Evolutionary conservation across 805 yeast genomes (phyloP), one percentile per base, ranked within the genome.

Genomic region (Cyberlindnera saturnus): DNA sequence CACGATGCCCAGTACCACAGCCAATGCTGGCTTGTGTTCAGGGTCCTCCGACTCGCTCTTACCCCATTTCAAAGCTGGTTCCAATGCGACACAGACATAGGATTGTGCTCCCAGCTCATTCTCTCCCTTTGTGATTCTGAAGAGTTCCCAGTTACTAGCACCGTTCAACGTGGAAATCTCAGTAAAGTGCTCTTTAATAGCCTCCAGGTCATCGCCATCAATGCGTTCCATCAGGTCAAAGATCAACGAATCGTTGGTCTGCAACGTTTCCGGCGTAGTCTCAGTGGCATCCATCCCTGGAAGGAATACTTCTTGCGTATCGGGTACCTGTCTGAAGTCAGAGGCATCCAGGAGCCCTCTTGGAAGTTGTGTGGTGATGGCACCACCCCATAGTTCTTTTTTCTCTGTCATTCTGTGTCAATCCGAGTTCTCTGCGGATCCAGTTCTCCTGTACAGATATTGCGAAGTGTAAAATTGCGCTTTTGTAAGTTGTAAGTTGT

Each of bases 291-390:
- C 73, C 29, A 32, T n/a, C 2, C 34, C 32, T 15, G 41, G 41
- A 3, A 90, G 78, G 61, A 75, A 93, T 20, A 91, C 96, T 61
- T 91, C 99, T 60, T 93, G 98, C 1, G 89, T 81, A 56, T 93
- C 97, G 0, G 99, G 98, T 3, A 93, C 77, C 47, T 86, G 86
- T 44, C 99, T 69, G 39, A 90, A 59, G 32, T 69, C 61, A 1
- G 96, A 83, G 0, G 89, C 96, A 61, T 93, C 97, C 2, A 82
- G 57, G 39, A 82, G 70, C 0, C 74, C 75, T 1, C 51, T 44
- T 0, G 96, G 96, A 5, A 89, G 45, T 3, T 61, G 62, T 0
- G 79, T 71, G 3, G 70, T 56, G 16, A 89, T 73, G 0, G 96
- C 93, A 1, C 97, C 98, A 0, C 98, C 98, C 58, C 82, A 90